These are phyloP conservation scores for Cladophialophora chaetospira DNA, from an alignment of 2,329 filamentous ascomycete species.

Conservation along the genomic window DNA sequence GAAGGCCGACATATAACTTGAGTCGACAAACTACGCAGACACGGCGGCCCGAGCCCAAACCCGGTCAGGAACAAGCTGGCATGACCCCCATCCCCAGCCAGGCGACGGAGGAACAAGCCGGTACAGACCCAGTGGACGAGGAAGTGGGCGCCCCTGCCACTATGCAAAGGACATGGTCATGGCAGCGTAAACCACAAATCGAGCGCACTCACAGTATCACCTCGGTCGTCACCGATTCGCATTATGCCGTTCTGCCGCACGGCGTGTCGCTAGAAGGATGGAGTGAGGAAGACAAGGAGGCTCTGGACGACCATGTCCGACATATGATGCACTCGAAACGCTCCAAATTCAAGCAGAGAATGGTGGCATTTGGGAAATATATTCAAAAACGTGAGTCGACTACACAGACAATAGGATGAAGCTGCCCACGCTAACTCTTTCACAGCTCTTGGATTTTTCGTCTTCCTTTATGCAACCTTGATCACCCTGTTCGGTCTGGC, in stretches of 20 bases:
- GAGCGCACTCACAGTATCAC: conserved; percentile 60
- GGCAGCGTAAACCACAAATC: conserved; percentile 28
- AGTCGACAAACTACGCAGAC: conserved; percentile 17
- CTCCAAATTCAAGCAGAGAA: conserved; percentile 74
- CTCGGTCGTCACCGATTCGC: conserved; percentile 67
- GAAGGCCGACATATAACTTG: conserved; percentile 71
- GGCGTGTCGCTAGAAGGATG: conserved; percentile 72
- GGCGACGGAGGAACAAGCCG: conserved; percentile 36
- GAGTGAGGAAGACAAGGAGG: conserved; percentile 70
- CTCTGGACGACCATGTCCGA: conserved; percentile 81
- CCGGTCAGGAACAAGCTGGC: conserved; percentile 41
- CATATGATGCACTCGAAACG: conserved; percentile 84
- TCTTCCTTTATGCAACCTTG: conserved; percentile 78
- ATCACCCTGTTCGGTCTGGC: conserved; percentile 83
- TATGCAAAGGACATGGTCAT: conserved; percentile 29
- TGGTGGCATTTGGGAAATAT: conserved; percentile 82
- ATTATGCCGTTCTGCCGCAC: conserved; percentile 78
- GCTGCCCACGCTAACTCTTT: conserved; percentile 8
- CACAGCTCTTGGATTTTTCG: conserved; percentile 73
- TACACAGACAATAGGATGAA: neutral
- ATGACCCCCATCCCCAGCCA: conserved; percentile 47
- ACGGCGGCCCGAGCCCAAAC: conserved; percentile 10
- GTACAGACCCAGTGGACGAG: conserved; percentile 20
- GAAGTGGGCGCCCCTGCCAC: conserved; percentile 7
- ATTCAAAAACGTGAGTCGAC: conserved; percentile 63